phyloP scores from a whole-genome alignment of 495 filamentous ascomycete genomes.

The Hypoxylon lienhwacheense region DNA sequence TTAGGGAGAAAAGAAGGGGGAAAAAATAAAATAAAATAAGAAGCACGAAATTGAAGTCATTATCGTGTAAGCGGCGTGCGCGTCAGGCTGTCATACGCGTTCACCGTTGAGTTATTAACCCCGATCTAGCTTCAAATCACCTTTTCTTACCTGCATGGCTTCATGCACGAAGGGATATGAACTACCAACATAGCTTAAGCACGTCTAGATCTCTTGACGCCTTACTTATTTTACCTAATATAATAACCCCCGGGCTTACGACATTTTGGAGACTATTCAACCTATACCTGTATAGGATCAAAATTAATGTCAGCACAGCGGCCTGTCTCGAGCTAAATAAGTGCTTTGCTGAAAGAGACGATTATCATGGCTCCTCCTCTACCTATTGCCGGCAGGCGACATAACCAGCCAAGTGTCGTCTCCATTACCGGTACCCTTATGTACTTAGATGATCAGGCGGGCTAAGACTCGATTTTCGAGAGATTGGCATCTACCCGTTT shows the following conservation, averaged over 20 bases:
- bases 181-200: slow-evolving; percentile 25
- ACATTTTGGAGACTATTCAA: too few relatives aligned
- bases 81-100: slow-evolving; percentile 20
- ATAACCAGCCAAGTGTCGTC: too few relatives aligned
- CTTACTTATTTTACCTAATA: too few relatives aligned
- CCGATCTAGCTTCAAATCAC: slow-evolving; percentile 18
- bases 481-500: slow-evolving; percentile 23
- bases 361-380: slow-evolving; percentile 4
- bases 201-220: too few relatives aligned
- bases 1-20: too few relatives aligned
- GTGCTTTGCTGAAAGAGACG: not conserved
- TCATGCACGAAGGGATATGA: slow-evolving; percentile 28
- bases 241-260: slow-evolving; percentile 31
- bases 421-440: too few relatives aligned
- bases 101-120: slow-evolving; percentile 17
- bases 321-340: not conserved
- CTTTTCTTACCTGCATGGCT: slow-evolving; percentile 30
- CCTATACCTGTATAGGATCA: too few relatives aligned
- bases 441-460: slow-evolving; percentile 14
- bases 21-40: too few relatives aligned
- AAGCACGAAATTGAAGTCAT: slow-evolving; percentile 21
- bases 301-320: slow-evolving; percentile 25
- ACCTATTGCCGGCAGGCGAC: slow-evolving; percentile 14
- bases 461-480: slow-evolving; percentile 10
- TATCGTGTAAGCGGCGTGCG: slow-evolving; percentile 24